These are phyloP conservation scores for Omphalotus guepiniiformis DNA, from an alignment of 768 basidiomycete genomes.

Conservation along the genomic window DNA sequence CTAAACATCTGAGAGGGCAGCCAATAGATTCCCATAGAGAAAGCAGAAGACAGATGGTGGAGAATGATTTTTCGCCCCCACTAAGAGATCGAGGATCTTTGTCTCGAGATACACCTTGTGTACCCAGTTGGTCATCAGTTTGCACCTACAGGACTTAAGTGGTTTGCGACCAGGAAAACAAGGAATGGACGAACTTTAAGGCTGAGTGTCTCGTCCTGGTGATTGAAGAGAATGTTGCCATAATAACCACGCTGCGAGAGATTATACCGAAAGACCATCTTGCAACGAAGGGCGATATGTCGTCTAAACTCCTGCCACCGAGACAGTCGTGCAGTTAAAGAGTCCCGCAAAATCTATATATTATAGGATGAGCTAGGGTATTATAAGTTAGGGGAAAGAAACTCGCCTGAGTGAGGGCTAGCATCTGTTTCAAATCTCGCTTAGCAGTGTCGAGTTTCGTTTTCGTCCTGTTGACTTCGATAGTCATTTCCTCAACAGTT, in stretches of 20 bases:
- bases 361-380: constrained; percentile 1
- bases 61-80: constrained; percentile 96
- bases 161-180: not conserved
- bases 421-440: constrained; percentile 59
- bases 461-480: constrained; percentile 63
- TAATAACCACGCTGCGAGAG: constrained; percentile 85
- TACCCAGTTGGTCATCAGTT: constrained; percentile 73
- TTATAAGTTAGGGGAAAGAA: too few species aligned
- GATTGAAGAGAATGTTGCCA: constrained; percentile 87
- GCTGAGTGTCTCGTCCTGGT: constrained; percentile 54
- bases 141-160: constrained; percentile 47
- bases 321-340: constrained; percentile 58
- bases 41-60: constrained; percentile 90
- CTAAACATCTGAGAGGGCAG: constrained; percentile 89
- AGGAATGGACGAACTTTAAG: constrained; percentile 46
- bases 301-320: constrained; percentile 88
- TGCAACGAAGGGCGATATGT: constrained; percentile 85
- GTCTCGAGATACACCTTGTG: constrained; percentile 53
- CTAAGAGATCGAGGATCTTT: constrained; percentile 85
- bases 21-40: constrained; percentile 95
- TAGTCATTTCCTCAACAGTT: constrained; percentile 71
- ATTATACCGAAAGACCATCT: constrained; percentile 76
- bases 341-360: constrained; percentile 58
- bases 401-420: constrained; percentile 61
- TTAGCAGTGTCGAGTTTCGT: constrained; percentile 56